phyloP scores from a whole-genome alignment of 2,329 filamentous ascomycete genomes.

The Clarireedia homoeocarpa region DNA sequence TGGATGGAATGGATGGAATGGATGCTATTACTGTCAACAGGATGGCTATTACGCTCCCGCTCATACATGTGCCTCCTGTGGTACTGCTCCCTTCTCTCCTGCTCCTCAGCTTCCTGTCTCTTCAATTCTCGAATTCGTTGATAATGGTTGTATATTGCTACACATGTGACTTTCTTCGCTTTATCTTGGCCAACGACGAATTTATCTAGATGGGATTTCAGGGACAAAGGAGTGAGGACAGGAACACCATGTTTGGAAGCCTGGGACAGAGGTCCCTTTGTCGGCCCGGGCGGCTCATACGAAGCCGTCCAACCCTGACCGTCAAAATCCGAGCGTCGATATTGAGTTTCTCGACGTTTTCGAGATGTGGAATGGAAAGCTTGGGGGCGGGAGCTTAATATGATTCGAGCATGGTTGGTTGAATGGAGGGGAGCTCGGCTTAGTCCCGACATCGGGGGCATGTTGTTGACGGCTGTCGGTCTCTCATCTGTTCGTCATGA shows the following conservation, averaged over 20 bases:
- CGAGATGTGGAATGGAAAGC: neutral
- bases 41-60: slow-evolving; percentile 51
- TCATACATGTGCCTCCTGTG: slow-evolving; percentile 37
- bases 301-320: slow-evolving; percentile 48
- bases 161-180: slow-evolving; percentile 87
- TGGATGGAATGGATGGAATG: neutral
- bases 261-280: slow-evolving; percentile 50
- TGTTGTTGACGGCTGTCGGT: neutral
- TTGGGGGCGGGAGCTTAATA: slow-evolving; percentile 7
- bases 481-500: slow-evolving; percentile 5
- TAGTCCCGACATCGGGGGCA: slow-evolving; percentile 8
- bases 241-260: slow-evolving; percentile 47
- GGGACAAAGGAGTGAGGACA: slow-evolving; percentile 54
- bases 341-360: slow-evolving; percentile 14
- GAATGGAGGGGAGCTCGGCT: neutral
- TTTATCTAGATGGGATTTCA: slow-evolving; percentile 89
- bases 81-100: slow-evolving; percentile 56
- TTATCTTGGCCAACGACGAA: slow-evolving; percentile 95
- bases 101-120: slow-evolving; percentile 68
- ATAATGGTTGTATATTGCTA: slow-evolving; percentile 95
- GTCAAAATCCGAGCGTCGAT: slow-evolving; percentile 49
- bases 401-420: slow-evolving; percentile 6
- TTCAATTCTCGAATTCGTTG: slow-evolving; percentile 73
- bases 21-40: slow-evolving; percentile 62
- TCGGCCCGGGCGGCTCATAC: slow-evolving; percentile 56